Evolutionary conservation across 2,329 filamentous ascomycete genomes (phyloP), one percentile per base, ranked within the genome.

Genomic region (Sphaceloma murrayae): DNA sequence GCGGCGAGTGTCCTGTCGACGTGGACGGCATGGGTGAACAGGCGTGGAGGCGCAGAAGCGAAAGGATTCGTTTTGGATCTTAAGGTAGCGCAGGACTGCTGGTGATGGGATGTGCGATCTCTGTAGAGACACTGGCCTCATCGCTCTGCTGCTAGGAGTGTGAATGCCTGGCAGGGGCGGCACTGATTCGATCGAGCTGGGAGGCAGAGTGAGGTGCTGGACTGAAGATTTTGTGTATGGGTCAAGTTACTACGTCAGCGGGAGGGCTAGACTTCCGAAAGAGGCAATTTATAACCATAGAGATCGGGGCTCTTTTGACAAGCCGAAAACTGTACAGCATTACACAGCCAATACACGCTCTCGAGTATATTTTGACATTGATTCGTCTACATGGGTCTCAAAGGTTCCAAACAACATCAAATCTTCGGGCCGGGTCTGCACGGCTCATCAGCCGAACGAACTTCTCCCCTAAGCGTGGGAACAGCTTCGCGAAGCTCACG

Each of bases 51-150:
- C 24, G 19, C 46, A 31, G 21, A 48, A 48, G 11, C 42, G 29
- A 5, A 50, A 13, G 14, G 43, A 46, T 10, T 51, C 49, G 14
- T 46, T 42, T 27, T 51, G 46, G 30, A 48, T 48, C 24, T 44
- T 48, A 6, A 51, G 36, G 11, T 47, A 51, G n/a, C 42, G 43
- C 27, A 51, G 22, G 2, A 51, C 46, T 27, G 49, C 46, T 17
- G 44, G 43, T 16, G 49, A 51, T 3, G 49, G 49, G 18, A 48
- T 11, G n/a, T 30, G 42, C 32, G 32, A 34, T 21, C 30, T 26
- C 13, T 16, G 13, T 14, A 45, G 42, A 45, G 42, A 45, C 42
- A 36, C 9, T 19, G 42, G 29, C 36, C 42, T 45, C 42, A 45
- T 45, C 10, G 29, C 42, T 45, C 14, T 36, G 22, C 31, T 17